Evolutionary conservation across 2,329 filamentous ascomycete species (phyloP).

Genomic region (Pseudopithomyces maydicus): DNA sequence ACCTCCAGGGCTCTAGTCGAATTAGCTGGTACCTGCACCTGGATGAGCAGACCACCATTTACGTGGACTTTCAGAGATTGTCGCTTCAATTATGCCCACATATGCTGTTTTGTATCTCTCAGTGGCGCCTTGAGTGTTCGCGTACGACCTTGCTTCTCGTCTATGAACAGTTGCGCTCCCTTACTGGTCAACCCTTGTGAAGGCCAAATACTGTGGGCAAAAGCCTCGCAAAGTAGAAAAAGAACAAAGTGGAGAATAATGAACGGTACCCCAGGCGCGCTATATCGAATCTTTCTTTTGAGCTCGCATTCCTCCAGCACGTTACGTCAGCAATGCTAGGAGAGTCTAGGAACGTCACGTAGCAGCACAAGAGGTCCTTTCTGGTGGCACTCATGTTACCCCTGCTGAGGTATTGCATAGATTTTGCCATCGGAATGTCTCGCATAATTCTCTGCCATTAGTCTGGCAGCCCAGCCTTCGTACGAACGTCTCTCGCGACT

Average conservation of each 20-base stretch:
- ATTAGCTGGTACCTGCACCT: too few relatives aligned
- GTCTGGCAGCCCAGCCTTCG: background rate
- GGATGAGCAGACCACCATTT: background rate
- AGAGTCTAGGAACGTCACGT: background rate
- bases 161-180: background rate
- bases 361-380: slow-evolving; percentile 1
- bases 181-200: background rate
- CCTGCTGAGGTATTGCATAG: background rate
- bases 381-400: background rate
- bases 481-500: background rate
- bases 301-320: background rate
- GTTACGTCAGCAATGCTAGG: background rate
- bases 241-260: background rate
- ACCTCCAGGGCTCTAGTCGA: background rate
- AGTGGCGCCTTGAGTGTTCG: background rate
- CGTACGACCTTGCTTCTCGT: slow-evolving; percentile 2
- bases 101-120: background rate
- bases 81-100: background rate
- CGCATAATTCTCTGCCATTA: background rate
- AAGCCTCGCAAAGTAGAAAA: background rate
- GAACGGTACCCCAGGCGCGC: background rate
- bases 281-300: background rate
- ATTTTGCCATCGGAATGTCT: background rate
- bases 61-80: background rate
- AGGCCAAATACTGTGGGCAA: background rate